Percentiles rank a stretch among this genome's conserved stretches.
These are phyloP conservation scores for Bipolaris zeicola DNA, from an alignment of 2,329 filamentous ascomycete species.

Conservation along the genomic window DNA sequence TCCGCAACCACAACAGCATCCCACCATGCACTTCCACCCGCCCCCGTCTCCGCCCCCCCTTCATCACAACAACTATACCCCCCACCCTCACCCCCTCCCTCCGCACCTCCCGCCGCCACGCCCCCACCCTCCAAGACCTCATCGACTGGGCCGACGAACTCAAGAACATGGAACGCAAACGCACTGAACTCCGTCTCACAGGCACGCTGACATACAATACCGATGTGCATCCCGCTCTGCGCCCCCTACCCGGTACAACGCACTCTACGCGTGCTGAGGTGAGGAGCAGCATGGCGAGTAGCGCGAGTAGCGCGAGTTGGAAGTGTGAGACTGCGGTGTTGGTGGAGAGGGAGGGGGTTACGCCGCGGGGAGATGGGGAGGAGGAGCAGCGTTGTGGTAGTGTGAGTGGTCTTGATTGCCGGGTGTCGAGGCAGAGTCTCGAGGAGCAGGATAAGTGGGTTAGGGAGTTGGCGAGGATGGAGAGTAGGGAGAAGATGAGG, in stretches of 20 bases:
- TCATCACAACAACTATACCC: no score
- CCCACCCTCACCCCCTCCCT: background rate
- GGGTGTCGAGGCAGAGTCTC: background rate
- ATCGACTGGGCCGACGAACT: constrained; percentile 14
- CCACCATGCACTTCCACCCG: no score
- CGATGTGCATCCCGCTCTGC: background rate
- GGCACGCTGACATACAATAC: background rate
- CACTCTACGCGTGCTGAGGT: background rate
- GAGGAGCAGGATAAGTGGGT: constrained; percentile 15
- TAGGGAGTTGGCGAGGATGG: constrained; percentile 17
- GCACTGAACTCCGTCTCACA: background rate
- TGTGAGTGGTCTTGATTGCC: no score
- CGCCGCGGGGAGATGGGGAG: no score
- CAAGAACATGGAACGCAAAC: constrained; percentile 14
- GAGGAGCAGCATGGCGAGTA: background rate
- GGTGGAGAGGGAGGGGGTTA: background rate
- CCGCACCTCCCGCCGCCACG: background rate
- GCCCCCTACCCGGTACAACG: background rate
- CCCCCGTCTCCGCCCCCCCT: no score
- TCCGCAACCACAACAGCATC: no score
- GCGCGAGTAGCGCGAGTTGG: background rate
- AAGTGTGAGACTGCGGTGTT: background rate
- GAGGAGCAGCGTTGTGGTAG: background rate
- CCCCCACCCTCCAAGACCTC: constrained; percentile 10
- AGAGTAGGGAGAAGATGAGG: constrained; percentile 11